These are phyloP conservation scores for Capronia coronata DNA, from an alignment of 2,329 filamentous ascomycete genomes.

Conservation along the genomic window DNA sequence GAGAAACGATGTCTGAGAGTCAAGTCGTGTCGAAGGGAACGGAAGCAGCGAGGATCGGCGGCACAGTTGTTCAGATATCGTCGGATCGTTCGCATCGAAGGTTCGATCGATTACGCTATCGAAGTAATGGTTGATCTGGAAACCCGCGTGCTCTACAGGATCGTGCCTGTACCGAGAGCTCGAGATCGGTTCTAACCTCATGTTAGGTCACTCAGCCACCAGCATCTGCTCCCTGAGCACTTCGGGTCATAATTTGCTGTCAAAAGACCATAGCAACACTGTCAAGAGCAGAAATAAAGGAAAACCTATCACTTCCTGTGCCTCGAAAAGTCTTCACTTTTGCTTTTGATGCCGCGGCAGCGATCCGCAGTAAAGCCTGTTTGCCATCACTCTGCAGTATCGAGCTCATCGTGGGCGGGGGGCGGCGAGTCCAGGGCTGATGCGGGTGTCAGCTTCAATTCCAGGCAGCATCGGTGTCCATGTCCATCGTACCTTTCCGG, in stretches of 20 bases:
- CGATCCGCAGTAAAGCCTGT: not conserved
- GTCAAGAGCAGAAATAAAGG: conserved; percentile 11
- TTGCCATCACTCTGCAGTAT: conserved; percentile 67
- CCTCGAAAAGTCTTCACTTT: conserved; percentile 4
- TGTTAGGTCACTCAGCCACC: conserved; percentile 20
- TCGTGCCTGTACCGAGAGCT: conserved; percentile 21
- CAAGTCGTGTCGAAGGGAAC: conserved; percentile 13
- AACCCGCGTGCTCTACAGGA: conserved; percentile 12
- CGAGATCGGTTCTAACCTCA: conserved; percentile 24
- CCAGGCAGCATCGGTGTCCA: conserved; percentile 22
- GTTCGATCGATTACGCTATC: conserved; percentile 23
- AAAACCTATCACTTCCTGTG: conserved; percentile 16
- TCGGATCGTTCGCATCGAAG: conserved; percentile 24
- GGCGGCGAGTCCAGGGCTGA: conserved; percentile 65
- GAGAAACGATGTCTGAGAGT: conserved; percentile 7
- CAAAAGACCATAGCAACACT: conserved; percentile 13
- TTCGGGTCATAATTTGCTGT: conserved; percentile 17
- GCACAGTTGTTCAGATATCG: conserved; percentile 20
- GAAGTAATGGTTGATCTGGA: conserved; percentile 15
- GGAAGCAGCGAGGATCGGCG: conserved; percentile 9
- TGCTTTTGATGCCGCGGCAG: not conserved
- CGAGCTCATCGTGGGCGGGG: conserved; percentile 85
- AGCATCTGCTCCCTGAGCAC: conserved; percentile 7
- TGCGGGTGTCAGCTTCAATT: conserved; percentile 34
- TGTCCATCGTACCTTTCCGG: conserved; percentile 65